Conservation (phyloP, 768 basidiomycete genomes). For the Cystobasidium onofrii region DNA sequence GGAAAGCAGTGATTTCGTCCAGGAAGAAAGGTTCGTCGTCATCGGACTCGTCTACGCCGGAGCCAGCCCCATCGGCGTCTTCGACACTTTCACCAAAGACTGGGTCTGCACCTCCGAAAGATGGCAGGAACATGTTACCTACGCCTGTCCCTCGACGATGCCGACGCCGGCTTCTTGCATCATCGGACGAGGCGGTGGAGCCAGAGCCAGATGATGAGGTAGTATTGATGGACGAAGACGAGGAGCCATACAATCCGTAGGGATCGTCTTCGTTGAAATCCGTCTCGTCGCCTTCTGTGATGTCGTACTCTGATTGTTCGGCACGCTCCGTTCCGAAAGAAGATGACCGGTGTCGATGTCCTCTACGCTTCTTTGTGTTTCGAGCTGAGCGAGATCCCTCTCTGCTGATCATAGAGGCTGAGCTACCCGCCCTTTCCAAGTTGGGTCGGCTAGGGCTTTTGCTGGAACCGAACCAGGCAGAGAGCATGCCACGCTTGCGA, state of each 20-base stretch:
- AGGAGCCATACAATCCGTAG: slow-evolving; percentile 40
- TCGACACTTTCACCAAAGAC: slow-evolving; percentile 75
- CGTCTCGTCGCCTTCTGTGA: not conserved
- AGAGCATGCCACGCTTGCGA: slow-evolving; percentile 1
- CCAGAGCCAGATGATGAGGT: slow-evolving; percentile 20
- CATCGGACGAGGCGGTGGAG: slow-evolving; percentile 32
- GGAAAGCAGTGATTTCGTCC: slow-evolving; percentile 43
- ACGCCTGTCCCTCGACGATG: slow-evolving; percentile 12
- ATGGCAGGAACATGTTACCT: slow-evolving; percentile 34
- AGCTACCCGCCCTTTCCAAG: not conserved
- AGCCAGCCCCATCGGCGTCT: slow-evolving; percentile 55
- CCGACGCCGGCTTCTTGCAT: slow-evolving; percentile 22
- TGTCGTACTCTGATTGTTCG: slow-evolving; percentile 26
- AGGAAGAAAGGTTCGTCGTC: slow-evolving; percentile 29
- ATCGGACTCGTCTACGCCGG: slow-evolving; percentile 41
- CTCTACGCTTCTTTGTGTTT: slow-evolving; percentile 5
- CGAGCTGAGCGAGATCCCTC: slow-evolving; percentile 1
- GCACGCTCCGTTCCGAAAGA: slow-evolving; percentile 9
- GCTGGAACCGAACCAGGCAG: slow-evolving; percentile 5
- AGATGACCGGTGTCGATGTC: not conserved
- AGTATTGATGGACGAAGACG: slow-evolving; percentile 29
- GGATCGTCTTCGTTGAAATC: slow-evolving; percentile 38
- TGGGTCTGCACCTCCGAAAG: slow-evolving; percentile 51
- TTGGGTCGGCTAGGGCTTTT: not conserved
- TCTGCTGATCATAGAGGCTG: slow-evolving; percentile 7